These are phyloP conservation scores for Zizania palustris DNA, from an alignment of 202 grass and related monocot genomes.

Conservation along the genomic window DNA sequence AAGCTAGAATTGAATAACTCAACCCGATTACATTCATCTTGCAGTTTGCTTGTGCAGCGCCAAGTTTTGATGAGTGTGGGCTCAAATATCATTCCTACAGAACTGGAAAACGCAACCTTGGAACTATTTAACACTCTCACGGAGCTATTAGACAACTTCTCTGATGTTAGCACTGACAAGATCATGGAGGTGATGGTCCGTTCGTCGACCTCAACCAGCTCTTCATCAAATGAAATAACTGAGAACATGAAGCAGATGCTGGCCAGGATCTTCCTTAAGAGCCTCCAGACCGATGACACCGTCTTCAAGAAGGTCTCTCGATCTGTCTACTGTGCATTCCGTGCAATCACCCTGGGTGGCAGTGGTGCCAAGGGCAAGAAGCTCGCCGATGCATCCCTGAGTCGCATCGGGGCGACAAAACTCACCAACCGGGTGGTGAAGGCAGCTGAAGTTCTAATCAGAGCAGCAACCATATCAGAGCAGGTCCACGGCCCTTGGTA, in stretches of 20 bases:
- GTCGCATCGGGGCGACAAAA: constrained; percentile 56
- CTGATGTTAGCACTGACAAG: constrained; percentile 63
- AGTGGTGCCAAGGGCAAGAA: constrained; percentile 60
- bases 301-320: constrained; percentile 73
- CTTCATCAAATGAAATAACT: constrained; percentile 39
- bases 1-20: background rate
- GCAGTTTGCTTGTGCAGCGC: constrained; percentile 78
- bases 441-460: constrained; percentile 50
- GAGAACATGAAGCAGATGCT: constrained; percentile 70
- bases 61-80: constrained; percentile 80
- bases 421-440: constrained; percentile 59
- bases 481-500: constrained; percentile 90
- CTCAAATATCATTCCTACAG: constrained; percentile 33
- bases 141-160: constrained; percentile 57
- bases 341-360: constrained; percentile 61
- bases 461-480: constrained; percentile 54
- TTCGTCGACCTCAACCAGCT: constrained; percentile 30
- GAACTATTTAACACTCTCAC: constrained; percentile 54
- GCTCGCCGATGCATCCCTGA: constrained; percentile 56
- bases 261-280: constrained; percentile 73
- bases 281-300: constrained; percentile 65
- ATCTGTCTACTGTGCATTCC: constrained; percentile 71
- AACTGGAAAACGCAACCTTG: constrained; percentile 49
- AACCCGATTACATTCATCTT: constrained; percentile 9
- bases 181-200: constrained; percentile 66